Conservation (phyloP, 345 rosid genomes). For the Syzygium grande region DNA sequence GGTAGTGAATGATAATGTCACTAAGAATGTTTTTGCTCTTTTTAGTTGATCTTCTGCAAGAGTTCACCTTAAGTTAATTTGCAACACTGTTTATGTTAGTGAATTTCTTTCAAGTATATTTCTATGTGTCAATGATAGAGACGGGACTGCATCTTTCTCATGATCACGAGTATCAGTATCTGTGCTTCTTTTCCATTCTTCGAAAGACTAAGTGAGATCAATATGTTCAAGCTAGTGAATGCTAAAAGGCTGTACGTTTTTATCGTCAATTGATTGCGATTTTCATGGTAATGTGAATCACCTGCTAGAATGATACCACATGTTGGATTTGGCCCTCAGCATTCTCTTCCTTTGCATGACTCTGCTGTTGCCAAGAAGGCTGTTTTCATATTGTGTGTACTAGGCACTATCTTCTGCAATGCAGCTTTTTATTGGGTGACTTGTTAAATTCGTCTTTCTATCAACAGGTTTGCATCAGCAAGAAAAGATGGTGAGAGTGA, state of each 20-base stretch:
- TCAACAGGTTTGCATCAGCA: accelerated
- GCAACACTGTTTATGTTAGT: not conserved
- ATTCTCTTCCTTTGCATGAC: too few species aligned
- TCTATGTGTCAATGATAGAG: too few species aligned
- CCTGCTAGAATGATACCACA: not conserved
- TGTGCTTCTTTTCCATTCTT: not conserved
- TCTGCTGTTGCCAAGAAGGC: not conserved
- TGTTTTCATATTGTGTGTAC: too few species aligned
- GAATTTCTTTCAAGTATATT: not conserved
- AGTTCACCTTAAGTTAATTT: too few species aligned
- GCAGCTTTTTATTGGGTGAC: not conserved
- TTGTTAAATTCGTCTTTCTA: too few species aligned
- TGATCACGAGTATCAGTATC: not conserved
- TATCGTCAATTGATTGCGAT: too few species aligned
- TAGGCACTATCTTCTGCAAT: not conserved
- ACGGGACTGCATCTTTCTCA: not conserved
- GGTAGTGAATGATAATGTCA: not conserved
- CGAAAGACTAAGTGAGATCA: not conserved
- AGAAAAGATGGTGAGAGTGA: too few species aligned
- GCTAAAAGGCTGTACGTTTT: not conserved
- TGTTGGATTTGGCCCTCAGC: not conserved
- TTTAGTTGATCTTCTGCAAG: not conserved
- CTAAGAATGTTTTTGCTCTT: not conserved
- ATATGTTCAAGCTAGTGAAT: too few species aligned
- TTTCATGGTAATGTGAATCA: not conserved